These are phyloP conservation scores for Boletus reticuloceps DNA, from an alignment of 768 basidiomycete species.

Conservation along the genomic window DNA sequence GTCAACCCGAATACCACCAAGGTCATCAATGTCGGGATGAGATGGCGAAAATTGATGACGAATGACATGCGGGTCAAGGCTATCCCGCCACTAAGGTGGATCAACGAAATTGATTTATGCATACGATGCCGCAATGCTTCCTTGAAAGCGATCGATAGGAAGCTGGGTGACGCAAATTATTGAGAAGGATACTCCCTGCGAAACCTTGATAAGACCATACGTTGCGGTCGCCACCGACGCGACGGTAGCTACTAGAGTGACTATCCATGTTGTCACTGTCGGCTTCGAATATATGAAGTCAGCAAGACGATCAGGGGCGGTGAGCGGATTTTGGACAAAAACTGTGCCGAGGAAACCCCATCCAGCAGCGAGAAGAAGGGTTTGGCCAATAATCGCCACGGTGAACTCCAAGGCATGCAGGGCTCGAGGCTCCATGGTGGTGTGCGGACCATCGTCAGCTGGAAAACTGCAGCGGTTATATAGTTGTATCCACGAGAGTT, in stretches of 20 bases:
- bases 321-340: not conserved
- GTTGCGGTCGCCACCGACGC: not conserved
- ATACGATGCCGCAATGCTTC: slow-evolving; percentile 17
- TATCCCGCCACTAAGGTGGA: slow-evolving; percentile 8
- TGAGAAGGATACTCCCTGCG: not conserved
- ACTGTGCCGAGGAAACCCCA: slow-evolving; percentile 1
- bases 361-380: not conserved
- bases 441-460: not conserved
- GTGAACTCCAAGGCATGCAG: not conserved
- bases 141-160: slow-evolving; percentile 9
- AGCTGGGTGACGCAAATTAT: not conserved
- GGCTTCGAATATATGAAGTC: not conserved
- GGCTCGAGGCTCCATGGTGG: not conserved
- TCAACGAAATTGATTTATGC: slow-evolving; percentile 7
- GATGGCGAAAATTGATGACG: not conserved
- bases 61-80: slow-evolving; percentile 2
- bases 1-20: slow-evolving; percentile 6
- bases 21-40: not conserved
- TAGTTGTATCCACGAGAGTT: not conserved
- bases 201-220: not conserved
- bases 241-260: not conserved
- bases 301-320: not conserved
- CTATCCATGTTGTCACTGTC: not conserved
- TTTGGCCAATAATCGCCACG: not conserved
- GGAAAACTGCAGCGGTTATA: not conserved